Base-by-base conservation (phyloP, 2,329 filamentous ascomycete genomes). In the Fusarium graminum region DNA sequence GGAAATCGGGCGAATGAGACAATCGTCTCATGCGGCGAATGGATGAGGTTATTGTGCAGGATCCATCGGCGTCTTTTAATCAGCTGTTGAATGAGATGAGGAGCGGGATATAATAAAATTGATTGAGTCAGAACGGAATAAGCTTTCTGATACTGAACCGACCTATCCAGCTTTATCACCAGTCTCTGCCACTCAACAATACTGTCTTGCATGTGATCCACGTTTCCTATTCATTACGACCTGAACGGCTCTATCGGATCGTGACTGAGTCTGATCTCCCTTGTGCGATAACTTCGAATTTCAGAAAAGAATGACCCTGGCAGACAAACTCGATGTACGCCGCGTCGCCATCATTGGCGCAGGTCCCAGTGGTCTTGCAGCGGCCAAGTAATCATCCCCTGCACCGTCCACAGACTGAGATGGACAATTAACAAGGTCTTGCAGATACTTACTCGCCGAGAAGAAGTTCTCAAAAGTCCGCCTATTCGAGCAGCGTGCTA, bases 291-390 rank as follows among this genome's bases (percentile, higher is more conserved):
- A 17, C 16, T 13, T 26, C 7, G 30, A 13, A 14, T 7, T 14
- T 16, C 8, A 22, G 4, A 14, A 38, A 47, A 49, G 2, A 40
- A 72, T 73, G 69, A 50, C 59, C 5, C n/a, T 65, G 25, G 53
- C 57, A 26, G 70, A 71, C 17, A 72, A 60, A 51, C 60, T 76
- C 40, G 65, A 74, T 30, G 67, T 86, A 25, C 78, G 80, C 52
- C 82, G 78, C 14, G 81, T 93, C 65, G 90, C 88, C 60, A 84
- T 93, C 41, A 87, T 93, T 60, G 91, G 91, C n/a, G 90, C 88
- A 13, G 91, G 91, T 1, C 89, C 91, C 1, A 85, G 85, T 61
- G 91, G 91, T 9, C 79, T 93, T 4, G 85, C 86, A 52, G 86
- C 88, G 30, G 89, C 77, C 34, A 79, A 76, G 78, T 78, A 71